phyloP scores from a whole-genome alignment of 1,139 yeast genomes.

The Geotrichum europaeum region DNA sequence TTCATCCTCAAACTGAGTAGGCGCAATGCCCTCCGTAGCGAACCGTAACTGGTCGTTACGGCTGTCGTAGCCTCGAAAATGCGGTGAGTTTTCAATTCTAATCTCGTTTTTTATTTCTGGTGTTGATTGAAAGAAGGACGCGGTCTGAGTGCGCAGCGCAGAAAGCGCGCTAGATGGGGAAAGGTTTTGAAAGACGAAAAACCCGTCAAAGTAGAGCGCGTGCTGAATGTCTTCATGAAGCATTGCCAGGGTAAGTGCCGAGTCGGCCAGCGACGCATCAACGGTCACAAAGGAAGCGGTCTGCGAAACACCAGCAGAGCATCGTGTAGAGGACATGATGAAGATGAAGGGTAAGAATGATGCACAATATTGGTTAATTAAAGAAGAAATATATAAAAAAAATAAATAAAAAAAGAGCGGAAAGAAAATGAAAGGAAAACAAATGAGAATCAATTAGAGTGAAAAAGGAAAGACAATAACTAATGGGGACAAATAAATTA shows the following conservation, averaged over 20 bases:
- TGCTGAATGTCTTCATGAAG: conserved; percentile 8
- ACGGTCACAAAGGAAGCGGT: conserved; percentile 1
- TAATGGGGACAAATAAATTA: background rate
- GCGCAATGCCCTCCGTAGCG: conserved; percentile 3
- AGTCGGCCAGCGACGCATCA: conserved; percentile 10
- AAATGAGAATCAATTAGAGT: background rate
- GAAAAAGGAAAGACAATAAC: background rate
- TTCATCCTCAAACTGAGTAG: conserved; percentile 6
- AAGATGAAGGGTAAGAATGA: background rate
- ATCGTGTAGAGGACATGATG: background rate
- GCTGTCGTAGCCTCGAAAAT: conserved; percentile 11
- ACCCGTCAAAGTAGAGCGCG: conserved; percentile 12
- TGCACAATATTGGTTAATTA: background rate
- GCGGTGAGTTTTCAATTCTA: conserved; percentile 9
- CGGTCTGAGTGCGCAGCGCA: background rate
- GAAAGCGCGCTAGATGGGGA: background rate
- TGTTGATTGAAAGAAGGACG: conserved; percentile 1
- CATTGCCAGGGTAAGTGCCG: conserved; percentile 10
- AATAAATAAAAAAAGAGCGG: background rate
- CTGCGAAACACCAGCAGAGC: background rate
- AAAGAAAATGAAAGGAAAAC: background rate
- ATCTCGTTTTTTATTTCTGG: background rate
- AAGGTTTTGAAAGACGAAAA: conserved; percentile 8
- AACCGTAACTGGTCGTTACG: background rate
- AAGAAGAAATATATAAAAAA: background rate